phyloP scores from a whole-genome alignment of 2,329 filamentous ascomycete genomes.

The Neopestalotiopsis sp. region DNA sequence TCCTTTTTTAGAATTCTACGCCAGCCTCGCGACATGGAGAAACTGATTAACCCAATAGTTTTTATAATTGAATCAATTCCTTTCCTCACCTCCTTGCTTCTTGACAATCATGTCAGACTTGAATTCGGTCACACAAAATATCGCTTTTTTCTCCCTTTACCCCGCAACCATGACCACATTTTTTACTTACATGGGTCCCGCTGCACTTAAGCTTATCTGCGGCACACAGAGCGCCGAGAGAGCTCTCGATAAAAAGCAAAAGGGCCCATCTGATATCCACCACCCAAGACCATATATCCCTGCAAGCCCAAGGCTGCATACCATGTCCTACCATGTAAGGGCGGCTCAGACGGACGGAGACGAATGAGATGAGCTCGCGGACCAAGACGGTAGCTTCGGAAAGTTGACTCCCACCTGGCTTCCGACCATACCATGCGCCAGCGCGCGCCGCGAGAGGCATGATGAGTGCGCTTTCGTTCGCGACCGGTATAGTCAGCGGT shows the following conservation, averaged over 20 bases:
- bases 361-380: not conserved
- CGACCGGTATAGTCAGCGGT: too few relatives aligned
- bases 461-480: too few relatives aligned
- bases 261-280: not conserved
- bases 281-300: not conserved
- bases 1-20: not conserved
- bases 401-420: not conserved
- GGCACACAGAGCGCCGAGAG: not conserved
- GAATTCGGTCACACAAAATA: not conserved
- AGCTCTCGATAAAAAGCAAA: not conserved
- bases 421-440: too few relatives aligned
- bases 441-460: too few relatives aligned
- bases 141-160: not conserved
- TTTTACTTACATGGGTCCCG: not conserved
- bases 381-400: not conserved
- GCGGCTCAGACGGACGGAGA: not conserved
- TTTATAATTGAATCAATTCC: not conserved
- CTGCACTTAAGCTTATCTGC: slow-evolving; percentile 6
- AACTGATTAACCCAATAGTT: not conserved
- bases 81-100: not conserved
- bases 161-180: slow-evolving; percentile 8
- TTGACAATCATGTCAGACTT: not conserved
- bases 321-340: not conserved
- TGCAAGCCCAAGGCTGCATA: not conserved
- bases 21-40: slow-evolving; percentile 6